Percentiles rank a stretch among this genome's conserved stretches.
phyloP scores from a whole-genome alignment of 2,329 filamentous ascomycete genomes.

The Claviceps capensis region DNA sequence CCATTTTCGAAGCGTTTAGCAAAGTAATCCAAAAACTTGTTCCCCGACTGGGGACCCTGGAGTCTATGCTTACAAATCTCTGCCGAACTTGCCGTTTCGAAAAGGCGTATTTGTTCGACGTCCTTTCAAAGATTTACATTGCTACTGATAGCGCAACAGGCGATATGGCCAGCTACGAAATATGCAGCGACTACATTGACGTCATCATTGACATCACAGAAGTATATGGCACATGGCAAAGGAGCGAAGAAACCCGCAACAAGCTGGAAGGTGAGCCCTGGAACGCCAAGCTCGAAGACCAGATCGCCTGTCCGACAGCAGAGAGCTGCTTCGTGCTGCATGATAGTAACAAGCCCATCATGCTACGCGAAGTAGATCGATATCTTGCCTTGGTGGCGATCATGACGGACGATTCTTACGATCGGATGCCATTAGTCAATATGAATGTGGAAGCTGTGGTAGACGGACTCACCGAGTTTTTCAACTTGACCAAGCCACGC shows the following conservation, averaged over 20 bases:
- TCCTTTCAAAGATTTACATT: slow-evolving; percentile 96
- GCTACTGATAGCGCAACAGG: slow-evolving; percentile 88
- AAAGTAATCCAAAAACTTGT: slow-evolving; percentile 98
- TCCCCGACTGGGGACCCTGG: slow-evolving; percentile 80
- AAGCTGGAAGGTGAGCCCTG: slow-evolving; percentile 46
- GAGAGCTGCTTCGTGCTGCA: slow-evolving; percentile 57
- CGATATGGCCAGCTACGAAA: slow-evolving; percentile 93
- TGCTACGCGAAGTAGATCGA: slow-evolving; percentile 55
- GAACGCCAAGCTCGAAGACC: slow-evolving; percentile 49
- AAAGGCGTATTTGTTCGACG: slow-evolving; percentile 96
- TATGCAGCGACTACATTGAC: slow-evolving; percentile 97
- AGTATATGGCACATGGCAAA: slow-evolving; percentile 69
- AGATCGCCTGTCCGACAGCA: slow-evolving; percentile 50
- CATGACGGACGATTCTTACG: slow-evolving; percentile 73
- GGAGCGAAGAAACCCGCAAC: slow-evolving; percentile 39
- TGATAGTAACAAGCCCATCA: slow-evolving; percentile 49
- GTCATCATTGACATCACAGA: slow-evolving; percentile 96
- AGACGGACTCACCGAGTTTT: slow-evolving; percentile 65
- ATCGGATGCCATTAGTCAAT: slow-evolving; percentile 72
- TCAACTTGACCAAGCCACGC: slow-evolving; percentile 53
- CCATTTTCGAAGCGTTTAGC: slow-evolving; percentile 94
- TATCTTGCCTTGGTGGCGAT: slow-evolving; percentile 74
- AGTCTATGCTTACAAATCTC: slow-evolving; percentile 86
- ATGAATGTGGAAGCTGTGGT: slow-evolving; percentile 79
- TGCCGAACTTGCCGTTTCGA: slow-evolving; percentile 91